Evolutionary conservation across 352 stramenopile species (phyloP).

Genomic region (Globisporangium irregulare): DNA sequence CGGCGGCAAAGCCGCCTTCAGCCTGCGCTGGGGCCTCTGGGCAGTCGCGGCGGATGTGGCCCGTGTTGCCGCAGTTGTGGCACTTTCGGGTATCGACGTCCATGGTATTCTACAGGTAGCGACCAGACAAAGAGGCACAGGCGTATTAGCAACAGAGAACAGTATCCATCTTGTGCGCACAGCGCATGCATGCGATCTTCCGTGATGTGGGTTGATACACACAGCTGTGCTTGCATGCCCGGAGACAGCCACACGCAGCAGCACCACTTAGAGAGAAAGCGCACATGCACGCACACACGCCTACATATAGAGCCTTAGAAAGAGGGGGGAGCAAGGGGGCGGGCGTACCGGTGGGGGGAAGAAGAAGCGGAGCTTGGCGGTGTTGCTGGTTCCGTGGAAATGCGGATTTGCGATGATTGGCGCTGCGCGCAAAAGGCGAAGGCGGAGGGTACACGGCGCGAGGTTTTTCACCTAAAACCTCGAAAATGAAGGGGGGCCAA

Average conservation of each 20-base stretch:
- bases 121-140: too few relatives aligned
- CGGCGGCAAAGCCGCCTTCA: constrained; percentile 25
- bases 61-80: constrained; percentile 75
- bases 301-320: neutral
- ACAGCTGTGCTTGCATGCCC: too few relatives aligned
- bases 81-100: constrained; percentile 51
- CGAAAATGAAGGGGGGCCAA: constrained; percentile 1
- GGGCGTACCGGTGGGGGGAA: constrained; percentile 1
- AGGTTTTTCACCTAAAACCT: neutral
- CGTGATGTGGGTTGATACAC: too few relatives aligned
- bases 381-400: constrained; percentile 14
- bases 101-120: constrained; percentile 10
- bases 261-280: too few relatives aligned
- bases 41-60: constrained; percentile 79
- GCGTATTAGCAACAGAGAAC: neutral
- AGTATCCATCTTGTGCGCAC: neutral
- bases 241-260: too few relatives aligned
- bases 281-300: too few relatives aligned
- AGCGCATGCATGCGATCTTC: neutral
- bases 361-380: constrained; percentile 3
- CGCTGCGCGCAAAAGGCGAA: neutral
- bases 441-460: neutral
- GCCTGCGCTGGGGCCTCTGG: constrained; percentile 44
- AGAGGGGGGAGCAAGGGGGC: too few relatives aligned
- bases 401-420: constrained; percentile 18